phyloP scores from a whole-genome alignment of 2,329 filamentous ascomycete species.

The Ophiocordyceps australis region DNA sequence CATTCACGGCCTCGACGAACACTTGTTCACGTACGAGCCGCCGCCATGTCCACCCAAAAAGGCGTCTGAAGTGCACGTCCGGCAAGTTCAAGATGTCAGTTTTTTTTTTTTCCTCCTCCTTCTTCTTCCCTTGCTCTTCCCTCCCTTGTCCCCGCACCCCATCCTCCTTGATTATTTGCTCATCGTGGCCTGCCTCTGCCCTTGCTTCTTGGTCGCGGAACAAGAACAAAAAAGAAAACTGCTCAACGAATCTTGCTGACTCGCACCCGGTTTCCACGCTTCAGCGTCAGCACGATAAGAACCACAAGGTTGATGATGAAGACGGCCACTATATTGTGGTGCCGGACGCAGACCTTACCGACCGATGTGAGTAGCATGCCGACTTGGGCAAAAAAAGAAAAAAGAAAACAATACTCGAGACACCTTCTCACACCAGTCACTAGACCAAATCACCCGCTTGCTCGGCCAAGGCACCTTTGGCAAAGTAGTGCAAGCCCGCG shows the following conservation, averaged over 20 bases:
- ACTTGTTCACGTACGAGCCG: constrained; percentile 65
- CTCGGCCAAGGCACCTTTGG: constrained; percentile 96
- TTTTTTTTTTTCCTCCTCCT: neutral
- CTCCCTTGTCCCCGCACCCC: no score
- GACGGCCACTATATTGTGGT: constrained; percentile 95
- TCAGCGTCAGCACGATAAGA: constrained; percentile 24
- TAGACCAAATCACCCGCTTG: constrained; percentile 76
- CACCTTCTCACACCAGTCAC: constrained; percentile 1
- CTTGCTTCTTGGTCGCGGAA: no score
- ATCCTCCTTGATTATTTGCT: no score
- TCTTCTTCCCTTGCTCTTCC: neutral
- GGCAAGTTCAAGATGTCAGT: constrained; percentile 45
- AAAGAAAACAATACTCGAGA: no score
- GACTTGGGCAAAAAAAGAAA: no score
- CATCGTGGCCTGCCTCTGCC: no score
- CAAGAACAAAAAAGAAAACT: no score
- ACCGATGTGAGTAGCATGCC: constrained; percentile 77
- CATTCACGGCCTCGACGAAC: constrained; percentile 49
- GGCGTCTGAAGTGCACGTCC: constrained; percentile 56
- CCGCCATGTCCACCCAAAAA: constrained; percentile 83
- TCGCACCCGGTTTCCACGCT: neutral
- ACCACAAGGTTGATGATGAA: constrained; percentile 78
- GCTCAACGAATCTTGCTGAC: no score
- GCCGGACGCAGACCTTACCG: constrained; percentile 69
- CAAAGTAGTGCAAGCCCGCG: constrained; percentile 88